Base-by-base conservation (phyloP, 495 filamentous ascomycete genomes). In the Aspergillus heteromorphus region DNA sequence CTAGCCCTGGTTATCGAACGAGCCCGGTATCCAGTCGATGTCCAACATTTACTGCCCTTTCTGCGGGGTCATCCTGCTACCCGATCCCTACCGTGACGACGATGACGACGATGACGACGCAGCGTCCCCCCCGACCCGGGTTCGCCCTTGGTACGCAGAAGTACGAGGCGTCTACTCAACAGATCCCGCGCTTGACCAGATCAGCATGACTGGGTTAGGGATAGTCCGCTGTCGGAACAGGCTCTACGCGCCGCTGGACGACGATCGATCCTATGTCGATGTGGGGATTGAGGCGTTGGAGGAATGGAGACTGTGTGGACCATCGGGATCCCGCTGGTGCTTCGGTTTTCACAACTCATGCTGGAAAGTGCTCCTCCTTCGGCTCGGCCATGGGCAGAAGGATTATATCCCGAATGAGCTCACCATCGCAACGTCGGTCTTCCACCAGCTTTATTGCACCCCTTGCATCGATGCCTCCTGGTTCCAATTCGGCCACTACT, bases 111-210 rank as follows among this genome's bases (percentile, higher is more conserved):
- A 36, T 11, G 31, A 14, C 25, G 27, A 47, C 17, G 21, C 48
- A 23, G 34, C 7, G 20, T 18, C 51, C 49, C 43, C 19, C n/a
- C 21, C 27, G 29, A 34, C n/a, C 16, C 55, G 41, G 14, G 20
- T 23, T 50, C 55, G 59, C 51, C 55, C 59, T 19, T 62, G 59
- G 59, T 62, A 58, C 43, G 55, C 48, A 23, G 55, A 62, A 47
- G 52, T 58, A 29, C 54, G 55, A 52, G 59, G 51, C 21, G 20
- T 61, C 36, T 53, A 49, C 40, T 0, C 30, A 34, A 27, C 30
- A 13, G 20, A 61, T 49, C 17, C 14, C 11, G 13, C 19, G 23
- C 17, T 16, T 48, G 47, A 31, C 31, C 6, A 42, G 13, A 38
- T 51, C 18, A 9, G 14, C n/a, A 49, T 58, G 0, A 61, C 59